Percentiles rank a stretch among this genome's conserved stretches.
Evolutionary conservation across 2,329 filamentous ascomycete species (phyloP).

Genomic region (Magnaporthiopsis incrustans): DNA sequence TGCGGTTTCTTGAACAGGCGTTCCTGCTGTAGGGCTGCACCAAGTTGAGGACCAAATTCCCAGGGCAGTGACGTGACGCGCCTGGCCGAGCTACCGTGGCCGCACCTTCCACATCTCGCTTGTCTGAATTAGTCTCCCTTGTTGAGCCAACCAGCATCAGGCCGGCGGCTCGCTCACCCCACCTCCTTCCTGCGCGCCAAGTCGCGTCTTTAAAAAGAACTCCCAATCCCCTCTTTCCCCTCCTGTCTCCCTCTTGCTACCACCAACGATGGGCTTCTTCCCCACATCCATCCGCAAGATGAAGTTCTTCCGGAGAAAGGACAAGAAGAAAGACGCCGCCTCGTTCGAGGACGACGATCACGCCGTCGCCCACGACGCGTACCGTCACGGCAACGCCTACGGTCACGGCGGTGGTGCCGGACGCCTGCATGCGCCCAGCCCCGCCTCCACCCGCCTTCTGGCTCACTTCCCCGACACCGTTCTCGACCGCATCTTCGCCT

Average conservation of each 20-base stretch:
- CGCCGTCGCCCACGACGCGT: constrained; percentile 4
- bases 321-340: constrained; percentile 21
- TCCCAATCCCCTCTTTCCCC: background rate
- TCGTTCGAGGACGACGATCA: background rate
- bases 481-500: constrained; percentile 68
- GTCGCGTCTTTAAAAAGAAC: background rate
- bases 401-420: constrained; percentile 5
- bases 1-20: too few relatives aligned
- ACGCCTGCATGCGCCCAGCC: constrained; percentile 16
- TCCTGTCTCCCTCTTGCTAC: background rate
- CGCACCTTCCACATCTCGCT: background rate
- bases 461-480: constrained; percentile 57
- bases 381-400: constrained; percentile 2
- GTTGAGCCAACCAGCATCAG: background rate
- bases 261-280: background rate
- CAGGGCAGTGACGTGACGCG: background rate
- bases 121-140: background rate
- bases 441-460: constrained; percentile 34
- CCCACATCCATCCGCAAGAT: constrained; percentile 16
- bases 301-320: constrained; percentile 25
- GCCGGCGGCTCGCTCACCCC: too few relatives aligned
- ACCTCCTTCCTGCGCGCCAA: background rate
- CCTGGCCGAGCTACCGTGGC: background rate
- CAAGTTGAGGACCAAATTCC: background rate
- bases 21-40: background rate